Evolutionary conservation across 768 basidiomycete species (phyloP).

Genomic region (Termitomyces sp.): DNA sequence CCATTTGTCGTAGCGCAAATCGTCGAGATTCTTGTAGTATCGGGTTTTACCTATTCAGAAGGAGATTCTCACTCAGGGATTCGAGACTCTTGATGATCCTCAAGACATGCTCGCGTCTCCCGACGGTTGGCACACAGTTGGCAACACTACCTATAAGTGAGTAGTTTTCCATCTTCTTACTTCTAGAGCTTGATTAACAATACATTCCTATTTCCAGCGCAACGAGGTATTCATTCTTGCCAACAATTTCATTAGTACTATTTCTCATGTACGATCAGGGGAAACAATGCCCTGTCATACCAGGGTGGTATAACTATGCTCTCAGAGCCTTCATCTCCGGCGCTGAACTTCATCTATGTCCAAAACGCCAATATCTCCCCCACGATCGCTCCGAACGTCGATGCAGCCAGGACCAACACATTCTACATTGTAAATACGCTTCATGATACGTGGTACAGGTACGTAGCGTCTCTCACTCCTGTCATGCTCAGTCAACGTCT

Average conservation of each 20-base stretch:
- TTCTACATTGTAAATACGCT: constrained; percentile 60
- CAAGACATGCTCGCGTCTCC: constrained; percentile 44
- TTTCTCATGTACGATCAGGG: constrained; percentile 14
- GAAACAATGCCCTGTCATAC: constrained; percentile 34
- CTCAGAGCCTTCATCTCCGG: constrained; percentile 31
- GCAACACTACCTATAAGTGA: constrained; percentile 11
- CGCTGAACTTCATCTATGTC: constrained; percentile 34
- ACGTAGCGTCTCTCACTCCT: constrained; percentile 7
- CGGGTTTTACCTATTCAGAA: constrained; percentile 40
- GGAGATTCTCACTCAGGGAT: constrained; percentile 39
- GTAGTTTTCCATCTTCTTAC: neutral
- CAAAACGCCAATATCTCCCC: constrained; percentile 22
- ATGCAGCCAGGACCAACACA: constrained; percentile 47
- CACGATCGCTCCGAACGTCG: constrained; percentile 32
- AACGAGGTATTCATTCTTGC: neutral
- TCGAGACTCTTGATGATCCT: constrained; percentile 39
- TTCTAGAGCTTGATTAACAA: neutral
- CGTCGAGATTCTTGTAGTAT: constrained; percentile 22
- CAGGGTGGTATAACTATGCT: constrained; percentile 22
- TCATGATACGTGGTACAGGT: constrained; percentile 41
- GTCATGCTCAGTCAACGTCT: too few species aligned
- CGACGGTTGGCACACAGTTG: constrained; percentile 30
- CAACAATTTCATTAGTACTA: neutral
- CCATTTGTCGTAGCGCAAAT: neutral
- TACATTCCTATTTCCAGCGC: neutral